These are phyloP conservation scores for Exophiala dermatitidis DNA, from an alignment of 2,329 filamentous ascomycete species.

Conservation along the genomic window DNA sequence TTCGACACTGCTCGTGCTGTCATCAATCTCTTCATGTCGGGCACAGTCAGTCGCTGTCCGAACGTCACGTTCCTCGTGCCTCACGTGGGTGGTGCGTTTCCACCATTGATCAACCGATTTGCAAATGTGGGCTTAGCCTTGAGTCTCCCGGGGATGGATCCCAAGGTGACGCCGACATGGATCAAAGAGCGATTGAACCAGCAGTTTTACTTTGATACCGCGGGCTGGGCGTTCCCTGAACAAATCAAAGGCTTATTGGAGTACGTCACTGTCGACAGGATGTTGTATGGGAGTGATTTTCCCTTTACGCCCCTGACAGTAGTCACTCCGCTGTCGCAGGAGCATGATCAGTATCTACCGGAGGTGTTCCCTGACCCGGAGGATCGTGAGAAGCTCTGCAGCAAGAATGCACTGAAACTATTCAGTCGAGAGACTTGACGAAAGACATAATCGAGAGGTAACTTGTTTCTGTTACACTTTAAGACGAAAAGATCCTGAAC, in stretches of 20 bases:
- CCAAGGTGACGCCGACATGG: slow-evolving; percentile 15
- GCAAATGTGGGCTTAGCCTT: slow-evolving; percentile 17
- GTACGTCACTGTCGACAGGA: slow-evolving; percentile 22
- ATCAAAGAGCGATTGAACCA: slow-evolving; percentile 23
- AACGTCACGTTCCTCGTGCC: slow-evolving; percentile 45
- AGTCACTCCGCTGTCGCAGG: slow-evolving; percentile 16
- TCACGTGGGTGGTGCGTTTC: slow-evolving; percentile 43
- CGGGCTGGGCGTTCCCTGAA: slow-evolving; percentile 25
- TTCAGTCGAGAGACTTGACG: slow-evolving; percentile 2
- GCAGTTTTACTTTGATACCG: slow-evolving; percentile 27
- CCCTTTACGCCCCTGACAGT: slow-evolving; percentile 19
- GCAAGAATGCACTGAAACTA: slow-evolving; percentile 21
- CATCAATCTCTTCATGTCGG: slow-evolving; percentile 44
- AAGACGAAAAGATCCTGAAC: too few species aligned
- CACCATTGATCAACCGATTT: slow-evolving; percentile 28
- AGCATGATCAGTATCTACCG: slow-evolving; percentile 22
- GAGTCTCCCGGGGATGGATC: slow-evolving; percentile 20
- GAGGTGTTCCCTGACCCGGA: slow-evolving; percentile 21
- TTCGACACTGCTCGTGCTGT: slow-evolving; percentile 48
- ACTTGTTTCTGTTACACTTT: background rate
- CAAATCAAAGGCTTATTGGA: slow-evolving; percentile 25
- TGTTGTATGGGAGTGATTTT: slow-evolving; percentile 26
- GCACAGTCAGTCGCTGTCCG: slow-evolving; percentile 42
- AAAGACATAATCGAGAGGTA: background rate
- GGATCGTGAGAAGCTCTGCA: slow-evolving; percentile 19